Evolutionary conservation across 2,329 filamentous ascomycete species (phyloP), one percentile per base, ranked within the genome.

Genomic region (Ophiostoma ulmi): DNA sequence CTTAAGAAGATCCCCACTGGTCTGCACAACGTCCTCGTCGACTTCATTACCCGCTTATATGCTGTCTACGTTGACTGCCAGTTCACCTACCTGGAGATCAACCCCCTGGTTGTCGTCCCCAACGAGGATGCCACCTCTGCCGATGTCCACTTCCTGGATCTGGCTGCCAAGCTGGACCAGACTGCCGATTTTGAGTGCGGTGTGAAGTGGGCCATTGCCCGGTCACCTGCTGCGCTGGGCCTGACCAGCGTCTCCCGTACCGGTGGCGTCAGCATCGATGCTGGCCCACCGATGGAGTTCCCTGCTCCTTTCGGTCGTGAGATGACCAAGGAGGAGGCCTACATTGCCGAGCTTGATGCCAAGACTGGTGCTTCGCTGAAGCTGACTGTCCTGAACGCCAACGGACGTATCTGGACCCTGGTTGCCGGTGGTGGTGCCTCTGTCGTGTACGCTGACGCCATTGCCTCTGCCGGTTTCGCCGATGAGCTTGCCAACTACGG

Each of bases 1-100:
- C 86, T 99, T 80, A 94, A 90, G 83, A 95, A 99, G 83, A 93
- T 99, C 66, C 95, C 95, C 78, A 85, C 92, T 84, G 94, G 94
- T 80, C 87, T 99, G 69, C 95, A 99, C 88, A 97, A 97, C 79
- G 95, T 99, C 79, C 89, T 99, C 72, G 92, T 99, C 74, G 95
- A 99, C 87, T 99, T 99, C 88, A 99, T 99, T 85, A 93, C 93
- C 78, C 90, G 95, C 78, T 87, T 99, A 76, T 99, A 99, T 81
- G 95, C 94, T 77, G 95, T 99, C 84, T 99, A 98, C 79, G 95
- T 98, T 75, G 95, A 99, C 87, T 97, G 92, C 89, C 95, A 99
- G 84, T 99, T 99, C 88, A 98, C 95, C 79, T 99, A 99, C 86
- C 93, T 99, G 77, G 95, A 99, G 84, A 99, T 99, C 87, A 99